Evolutionary conservation across 2,329 filamentous ascomycete species (phyloP).

Genomic region (Neofusicoccum ribis): DNA sequence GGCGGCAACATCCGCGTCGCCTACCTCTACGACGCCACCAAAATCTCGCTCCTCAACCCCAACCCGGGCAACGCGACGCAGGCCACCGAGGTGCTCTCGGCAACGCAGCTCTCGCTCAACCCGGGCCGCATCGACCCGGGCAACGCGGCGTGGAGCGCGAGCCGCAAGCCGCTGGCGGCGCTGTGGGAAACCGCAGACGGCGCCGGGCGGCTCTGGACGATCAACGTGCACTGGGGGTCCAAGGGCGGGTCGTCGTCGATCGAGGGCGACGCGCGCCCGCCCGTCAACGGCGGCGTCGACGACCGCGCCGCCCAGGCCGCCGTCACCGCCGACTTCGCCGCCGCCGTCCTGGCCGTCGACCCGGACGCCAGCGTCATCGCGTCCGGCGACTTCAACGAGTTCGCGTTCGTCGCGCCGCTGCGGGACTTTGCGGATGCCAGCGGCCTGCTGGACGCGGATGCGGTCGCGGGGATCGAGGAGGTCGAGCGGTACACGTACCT

Average conservation of each 20-base stretch:
- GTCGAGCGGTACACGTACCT: constrained; percentile 70
- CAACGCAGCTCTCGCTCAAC: constrained; percentile 64
- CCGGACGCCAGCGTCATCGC: constrained; percentile 58
- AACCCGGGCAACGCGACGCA: constrained; percentile 57
- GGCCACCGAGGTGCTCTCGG: constrained; percentile 59
- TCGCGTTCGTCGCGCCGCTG: constrained; percentile 62
- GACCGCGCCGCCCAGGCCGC: constrained; percentile 59
- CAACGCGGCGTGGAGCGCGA: constrained; percentile 60
- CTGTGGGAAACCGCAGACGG: constrained; percentile 62
- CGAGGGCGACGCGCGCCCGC: constrained; percentile 66
- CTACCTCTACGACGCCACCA: constrained; percentile 66
- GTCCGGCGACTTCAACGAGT: constrained; percentile 74
- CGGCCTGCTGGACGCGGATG: constrained; percentile 63
- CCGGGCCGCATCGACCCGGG: constrained; percentile 66
- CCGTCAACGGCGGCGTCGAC: constrained; percentile 64
- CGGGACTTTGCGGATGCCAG: constrained; percentile 55
- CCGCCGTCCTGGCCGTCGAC: constrained; percentile 57
- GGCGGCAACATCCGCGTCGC: constrained; percentile 72
- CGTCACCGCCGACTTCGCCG: constrained; percentile 49
- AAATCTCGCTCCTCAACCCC: constrained; percentile 60
- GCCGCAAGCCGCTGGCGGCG: constrained; percentile 68
- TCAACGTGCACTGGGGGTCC: constrained; percentile 68
- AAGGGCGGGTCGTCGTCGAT: constrained; percentile 64
- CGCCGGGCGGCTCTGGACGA: constrained; percentile 62
- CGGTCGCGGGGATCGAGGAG: constrained; percentile 52